phyloP scores from a whole-genome alignment of 495 filamentous ascomycete species.

The Penicillium arizonense region DNA sequence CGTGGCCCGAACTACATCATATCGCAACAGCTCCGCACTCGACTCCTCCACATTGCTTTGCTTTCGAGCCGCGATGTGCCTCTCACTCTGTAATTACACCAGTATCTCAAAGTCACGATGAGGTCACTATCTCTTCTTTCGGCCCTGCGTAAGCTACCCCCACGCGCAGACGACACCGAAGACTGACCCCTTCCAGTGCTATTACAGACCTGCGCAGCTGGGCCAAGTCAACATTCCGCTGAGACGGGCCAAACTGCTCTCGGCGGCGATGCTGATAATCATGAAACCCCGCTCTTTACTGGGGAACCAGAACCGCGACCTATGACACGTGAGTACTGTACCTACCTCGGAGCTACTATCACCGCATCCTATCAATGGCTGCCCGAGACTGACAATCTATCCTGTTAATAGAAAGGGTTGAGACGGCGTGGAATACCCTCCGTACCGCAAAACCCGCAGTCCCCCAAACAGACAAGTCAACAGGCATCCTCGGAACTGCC shows the following conservation, averaged over 20 bases:
- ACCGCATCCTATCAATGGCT: background rate
- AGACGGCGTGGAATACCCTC: constrained; percentile 34
- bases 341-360: background rate
- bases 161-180: background rate
- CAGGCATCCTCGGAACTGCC: constrained; percentile 45
- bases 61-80: constrained; percentile 40
- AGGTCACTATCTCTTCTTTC: constrained; percentile 41
- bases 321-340: constrained; percentile 33
- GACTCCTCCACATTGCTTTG: constrained; percentile 1
- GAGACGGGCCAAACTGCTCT: constrained; percentile 12
- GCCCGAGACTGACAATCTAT: background rate
- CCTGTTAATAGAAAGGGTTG: constrained; percentile 31
- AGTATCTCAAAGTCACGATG: constrained; percentile 36
- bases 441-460: constrained; percentile 29
- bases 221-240: constrained; percentile 23
- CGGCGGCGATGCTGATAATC: constrained; percentile 14
- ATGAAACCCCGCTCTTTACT: constrained; percentile 15
- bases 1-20: constrained; percentile 37
- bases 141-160: constrained; percentile 37
- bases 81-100: constrained; percentile 20
- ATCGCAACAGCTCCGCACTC: constrained; percentile 4
- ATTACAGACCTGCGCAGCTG: constrained; percentile 31
- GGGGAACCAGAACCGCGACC: constrained; percentile 18
- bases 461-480: constrained; percentile 33
- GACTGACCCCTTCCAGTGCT: constrained; percentile 38